Conservation (phyloP, 1,284 basidiomycete species). For the Mycosarcoma maydis region DNA sequence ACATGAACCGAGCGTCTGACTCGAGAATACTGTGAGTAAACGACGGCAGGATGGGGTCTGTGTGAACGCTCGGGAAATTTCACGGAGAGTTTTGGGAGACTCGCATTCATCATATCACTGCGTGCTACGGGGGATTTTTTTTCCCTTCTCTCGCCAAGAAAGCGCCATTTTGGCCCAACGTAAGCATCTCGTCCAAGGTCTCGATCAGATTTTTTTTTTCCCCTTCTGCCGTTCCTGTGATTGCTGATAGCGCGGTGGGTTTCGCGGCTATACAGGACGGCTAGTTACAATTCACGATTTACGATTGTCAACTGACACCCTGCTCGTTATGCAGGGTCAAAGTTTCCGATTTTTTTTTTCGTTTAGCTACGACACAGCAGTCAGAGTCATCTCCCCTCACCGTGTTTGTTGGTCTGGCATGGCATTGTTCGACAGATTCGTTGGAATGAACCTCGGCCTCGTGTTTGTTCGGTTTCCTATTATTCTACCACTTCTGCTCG, state of each 20-base stretch:
- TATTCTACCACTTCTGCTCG: too few species aligned
- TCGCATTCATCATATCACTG: background rate
- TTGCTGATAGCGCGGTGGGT: background rate
- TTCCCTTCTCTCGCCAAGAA: background rate
- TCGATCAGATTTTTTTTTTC: background rate
- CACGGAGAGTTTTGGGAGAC: background rate
- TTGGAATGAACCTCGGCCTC: slow-evolving; percentile 1
- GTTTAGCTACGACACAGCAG: background rate
- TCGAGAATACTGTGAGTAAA: too few species aligned
- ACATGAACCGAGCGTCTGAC: too few species aligned
- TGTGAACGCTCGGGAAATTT: slow-evolving; percentile 6
- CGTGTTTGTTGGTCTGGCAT: background rate
- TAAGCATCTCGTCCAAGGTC: background rate
- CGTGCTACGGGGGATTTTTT: too few species aligned
- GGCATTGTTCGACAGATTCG: slow-evolving; percentile 6
- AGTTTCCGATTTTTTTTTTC: background rate
- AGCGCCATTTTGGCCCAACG: background rate
- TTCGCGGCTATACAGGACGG: background rate
- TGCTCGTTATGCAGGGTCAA: slow-evolving; percentile 3
- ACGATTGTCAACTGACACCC: too few species aligned
- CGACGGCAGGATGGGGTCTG: too few species aligned
- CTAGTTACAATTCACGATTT: too few species aligned
- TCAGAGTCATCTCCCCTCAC: background rate
- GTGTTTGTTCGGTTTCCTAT: too few species aligned
- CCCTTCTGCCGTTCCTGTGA: too few species aligned